Evolutionary conservation across 306 rosid genomes (phyloP).

Genomic region (Gastrolobium bilobum): DNA sequence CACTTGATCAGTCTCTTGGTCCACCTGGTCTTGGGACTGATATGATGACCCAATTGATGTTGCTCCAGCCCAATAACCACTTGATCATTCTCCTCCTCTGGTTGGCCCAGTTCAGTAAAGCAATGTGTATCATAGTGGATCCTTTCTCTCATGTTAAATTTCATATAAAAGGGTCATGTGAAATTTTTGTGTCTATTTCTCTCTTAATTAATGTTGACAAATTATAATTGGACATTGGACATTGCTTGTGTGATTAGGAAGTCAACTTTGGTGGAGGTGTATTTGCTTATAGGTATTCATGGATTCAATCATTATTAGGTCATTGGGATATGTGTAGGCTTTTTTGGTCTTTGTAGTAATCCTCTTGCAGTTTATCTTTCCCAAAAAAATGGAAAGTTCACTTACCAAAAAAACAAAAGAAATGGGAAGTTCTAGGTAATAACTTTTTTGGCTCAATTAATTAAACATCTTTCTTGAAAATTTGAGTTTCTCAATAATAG

Average conservation of each 20-base stretch:
- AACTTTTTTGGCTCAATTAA: background rate
- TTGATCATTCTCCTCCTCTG: no score
- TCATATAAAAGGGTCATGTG: no score
- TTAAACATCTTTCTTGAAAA: background rate
- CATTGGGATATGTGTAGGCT: background rate
- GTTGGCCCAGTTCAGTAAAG: no score
- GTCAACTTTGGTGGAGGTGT: constrained; percentile 15
- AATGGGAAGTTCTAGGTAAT: constrained; percentile 3
- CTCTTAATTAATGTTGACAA: no score
- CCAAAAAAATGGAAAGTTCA: constrained; percentile 9
- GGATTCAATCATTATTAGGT: background rate
- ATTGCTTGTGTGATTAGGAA: background rate
- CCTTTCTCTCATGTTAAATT: no score
- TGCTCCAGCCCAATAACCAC: no score
- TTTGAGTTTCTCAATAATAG: background rate
- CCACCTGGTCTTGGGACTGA: no score
- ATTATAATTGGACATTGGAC: background rate
- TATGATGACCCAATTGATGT: no score
- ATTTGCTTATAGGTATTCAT: background rate
- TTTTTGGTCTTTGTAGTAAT: constrained; percentile 12
- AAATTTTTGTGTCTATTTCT: no score
- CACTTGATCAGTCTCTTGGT: no score
- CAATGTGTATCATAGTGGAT: no score
- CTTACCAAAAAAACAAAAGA: background rate
- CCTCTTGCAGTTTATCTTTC: background rate